These are phyloP conservation scores for Solanum commersonii DNA, from an alignment of 257 asterid genomes.

Conservation along the genomic window DNA sequence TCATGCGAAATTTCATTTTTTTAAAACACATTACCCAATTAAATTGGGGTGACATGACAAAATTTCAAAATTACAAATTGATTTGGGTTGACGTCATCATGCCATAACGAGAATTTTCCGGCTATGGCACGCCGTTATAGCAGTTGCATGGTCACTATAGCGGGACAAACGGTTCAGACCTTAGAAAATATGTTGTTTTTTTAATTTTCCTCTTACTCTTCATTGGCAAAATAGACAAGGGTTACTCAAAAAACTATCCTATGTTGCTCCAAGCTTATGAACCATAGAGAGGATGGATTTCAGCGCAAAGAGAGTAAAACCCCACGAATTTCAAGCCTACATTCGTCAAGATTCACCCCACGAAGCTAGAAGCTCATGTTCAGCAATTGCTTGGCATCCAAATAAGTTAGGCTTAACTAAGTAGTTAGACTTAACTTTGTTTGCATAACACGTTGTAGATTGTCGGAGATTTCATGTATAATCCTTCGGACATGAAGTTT, in stretches of 20 bases:
- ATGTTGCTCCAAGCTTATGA: background rate
- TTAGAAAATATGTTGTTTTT: background rate
- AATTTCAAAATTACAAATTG: no score
- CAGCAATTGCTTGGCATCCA: background rate
- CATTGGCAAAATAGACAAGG: background rate
- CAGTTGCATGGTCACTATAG: background rate
- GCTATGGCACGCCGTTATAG: background rate
- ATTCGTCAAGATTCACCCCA: background rate
- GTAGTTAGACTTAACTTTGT: background rate
- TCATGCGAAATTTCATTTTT: background rate
- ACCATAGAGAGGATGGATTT: background rate
- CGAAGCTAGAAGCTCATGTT: background rate
- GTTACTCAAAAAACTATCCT: background rate
- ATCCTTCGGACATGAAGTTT: background rate
- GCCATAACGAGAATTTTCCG: background rate
- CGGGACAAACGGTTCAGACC: background rate
- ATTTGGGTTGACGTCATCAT: background rate
- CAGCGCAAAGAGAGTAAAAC: no score
- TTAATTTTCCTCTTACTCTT: background rate
- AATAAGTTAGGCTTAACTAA: background rate
- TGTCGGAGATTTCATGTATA: no score
- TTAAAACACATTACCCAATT: background rate
- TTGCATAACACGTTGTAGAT: background rate
- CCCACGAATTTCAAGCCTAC: background rate
- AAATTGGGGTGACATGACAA: background rate